Evolutionary conservation across 306 rosid species (phyloP).

Genomic region (Medicago ruthenica): DNA sequence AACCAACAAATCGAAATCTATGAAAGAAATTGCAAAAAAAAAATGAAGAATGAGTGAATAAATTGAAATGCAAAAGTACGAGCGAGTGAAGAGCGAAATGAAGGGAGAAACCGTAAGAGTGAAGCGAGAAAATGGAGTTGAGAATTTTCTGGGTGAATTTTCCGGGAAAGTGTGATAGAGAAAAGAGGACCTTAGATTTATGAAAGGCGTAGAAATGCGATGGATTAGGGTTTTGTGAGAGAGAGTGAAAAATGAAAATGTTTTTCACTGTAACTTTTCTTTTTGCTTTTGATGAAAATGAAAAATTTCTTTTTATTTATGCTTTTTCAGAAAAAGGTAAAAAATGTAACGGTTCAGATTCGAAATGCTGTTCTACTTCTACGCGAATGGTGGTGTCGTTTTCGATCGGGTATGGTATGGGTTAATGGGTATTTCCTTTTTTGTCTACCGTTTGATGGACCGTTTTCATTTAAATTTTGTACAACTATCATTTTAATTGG

Average conservation of each 20-base stretch:
- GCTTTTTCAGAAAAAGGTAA: constrained; percentile 17
- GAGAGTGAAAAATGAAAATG: constrained; percentile 20
- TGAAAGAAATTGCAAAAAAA: background rate
- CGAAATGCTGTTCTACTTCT: constrained; percentile 7
- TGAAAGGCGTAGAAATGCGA: background rate
- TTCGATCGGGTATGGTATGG: background rate
- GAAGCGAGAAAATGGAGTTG: constrained; percentile 23
- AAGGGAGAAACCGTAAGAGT: constrained; percentile 14
- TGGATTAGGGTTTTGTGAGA: constrained; percentile 44
- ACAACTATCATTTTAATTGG: no score
- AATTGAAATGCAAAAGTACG: background rate
- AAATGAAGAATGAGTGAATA: background rate
- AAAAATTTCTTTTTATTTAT: background rate
- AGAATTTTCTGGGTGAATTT: constrained; percentile 35
- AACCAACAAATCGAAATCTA: background rate
- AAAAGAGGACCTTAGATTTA: constrained; percentile 37
- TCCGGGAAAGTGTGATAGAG: constrained; percentile 38
- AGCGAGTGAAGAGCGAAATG: constrained; percentile 1
- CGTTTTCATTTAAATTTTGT: no score
- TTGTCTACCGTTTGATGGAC: no score
- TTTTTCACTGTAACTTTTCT: background rate
- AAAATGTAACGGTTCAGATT: constrained; percentile 39
- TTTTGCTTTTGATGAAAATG: background rate
- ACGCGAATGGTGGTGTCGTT: background rate
- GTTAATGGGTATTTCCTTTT: background rate